Evolutionary conservation across 1,284 basidiomycete genomes (phyloP).

Genomic region (Rhodotorula sp.): DNA sequence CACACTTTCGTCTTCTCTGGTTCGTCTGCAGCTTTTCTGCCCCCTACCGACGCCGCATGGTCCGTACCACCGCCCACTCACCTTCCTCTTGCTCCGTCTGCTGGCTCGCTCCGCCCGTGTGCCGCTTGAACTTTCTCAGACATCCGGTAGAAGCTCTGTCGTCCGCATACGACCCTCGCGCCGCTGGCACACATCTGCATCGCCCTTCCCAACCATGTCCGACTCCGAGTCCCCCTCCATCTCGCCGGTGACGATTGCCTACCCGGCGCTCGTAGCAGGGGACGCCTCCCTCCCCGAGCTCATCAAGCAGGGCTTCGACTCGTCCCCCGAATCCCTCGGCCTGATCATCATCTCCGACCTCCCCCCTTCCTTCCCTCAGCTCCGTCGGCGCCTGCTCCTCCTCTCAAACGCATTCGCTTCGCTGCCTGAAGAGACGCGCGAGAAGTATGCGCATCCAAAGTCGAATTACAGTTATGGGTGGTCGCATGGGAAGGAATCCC

Average conservation of each 20-base stretch:
- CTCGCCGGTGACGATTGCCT: slow-evolving; percentile 26
- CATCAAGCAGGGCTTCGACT: slow-evolving; percentile 39
- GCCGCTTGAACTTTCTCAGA: no score
- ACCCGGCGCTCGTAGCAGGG: slow-evolving; percentile 16
- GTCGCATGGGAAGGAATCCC: slow-evolving; percentile 92
- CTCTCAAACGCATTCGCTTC: slow-evolving; percentile 65
- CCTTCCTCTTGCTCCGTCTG: no score
- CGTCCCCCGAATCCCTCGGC: slow-evolving; percentile 36
- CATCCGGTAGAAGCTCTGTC: no score
- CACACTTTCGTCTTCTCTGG: no score
- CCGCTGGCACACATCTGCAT: background rate
- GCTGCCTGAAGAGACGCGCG: slow-evolving; percentile 62
- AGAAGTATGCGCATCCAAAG: slow-evolving; percentile 55
- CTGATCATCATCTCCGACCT: slow-evolving; percentile 57
- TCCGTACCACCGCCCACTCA: no score
- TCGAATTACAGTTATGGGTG: slow-evolving; percentile 64
- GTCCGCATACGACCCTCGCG: background rate
- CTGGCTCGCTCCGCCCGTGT: no score
- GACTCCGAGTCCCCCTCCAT: background rate
- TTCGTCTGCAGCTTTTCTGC: no score
- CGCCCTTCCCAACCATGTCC: background rate
- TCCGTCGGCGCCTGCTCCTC: slow-evolving; percentile 68
- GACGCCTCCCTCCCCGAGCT: slow-evolving; percentile 5
- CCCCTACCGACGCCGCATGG: no score
- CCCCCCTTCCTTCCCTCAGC: slow-evolving; percentile 60